phyloP scores from a whole-genome alignment of 2,329 filamentous ascomycete genomes.

The Cryphonectria nitschkei region DNA sequence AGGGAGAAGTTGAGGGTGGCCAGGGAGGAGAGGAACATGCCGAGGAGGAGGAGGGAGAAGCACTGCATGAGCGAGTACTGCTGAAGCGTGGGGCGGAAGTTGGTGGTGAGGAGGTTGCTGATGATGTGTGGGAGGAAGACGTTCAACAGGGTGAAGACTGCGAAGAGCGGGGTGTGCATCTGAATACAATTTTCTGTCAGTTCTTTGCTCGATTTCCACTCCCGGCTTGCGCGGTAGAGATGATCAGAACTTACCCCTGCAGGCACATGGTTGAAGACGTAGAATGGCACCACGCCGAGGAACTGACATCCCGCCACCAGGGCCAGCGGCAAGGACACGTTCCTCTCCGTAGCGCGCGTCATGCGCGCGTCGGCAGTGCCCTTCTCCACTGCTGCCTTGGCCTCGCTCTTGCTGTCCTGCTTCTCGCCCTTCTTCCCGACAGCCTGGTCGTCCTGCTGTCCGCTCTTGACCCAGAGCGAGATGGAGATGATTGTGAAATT shows the following conservation, averaged over 20 bases:
- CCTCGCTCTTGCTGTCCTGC: constrained; percentile 37
- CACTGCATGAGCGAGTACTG: constrained; percentile 82
- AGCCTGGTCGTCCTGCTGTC: constrained; percentile 47
- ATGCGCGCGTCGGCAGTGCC: constrained; percentile 31
- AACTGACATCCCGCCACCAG: constrained; percentile 76
- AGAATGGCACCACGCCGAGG: constrained; percentile 78
- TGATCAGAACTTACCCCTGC: constrained; percentile 57
- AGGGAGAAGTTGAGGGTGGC: constrained; percentile 96
- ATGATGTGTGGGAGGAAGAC: constrained; percentile 59
- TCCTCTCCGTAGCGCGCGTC: constrained; percentile 54
- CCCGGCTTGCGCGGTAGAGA: neutral
- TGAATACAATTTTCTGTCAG: constrained; percentile 37
- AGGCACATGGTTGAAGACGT: constrained; percentile 78
- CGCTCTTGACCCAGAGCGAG: constrained; percentile 89
- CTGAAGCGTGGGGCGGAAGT: constrained; percentile 62
- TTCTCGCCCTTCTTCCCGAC: constrained; percentile 30
- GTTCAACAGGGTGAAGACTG: constrained; percentile 59
- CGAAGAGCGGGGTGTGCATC: constrained; percentile 64
- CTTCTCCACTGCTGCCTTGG: constrained; percentile 39
- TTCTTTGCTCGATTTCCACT: neutral
- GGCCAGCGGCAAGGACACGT: constrained; percentile 73
- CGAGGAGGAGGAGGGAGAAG: constrained; percentile 89
- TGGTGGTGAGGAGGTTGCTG: constrained; percentile 56
- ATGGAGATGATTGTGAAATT: constrained; percentile 97
- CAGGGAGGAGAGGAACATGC: constrained; percentile 88